Evolutionary conservation across 257 asterid genomes (phyloP), one percentile per base, ranked within the genome.

Genomic region (Penstemon newberryi): DNA sequence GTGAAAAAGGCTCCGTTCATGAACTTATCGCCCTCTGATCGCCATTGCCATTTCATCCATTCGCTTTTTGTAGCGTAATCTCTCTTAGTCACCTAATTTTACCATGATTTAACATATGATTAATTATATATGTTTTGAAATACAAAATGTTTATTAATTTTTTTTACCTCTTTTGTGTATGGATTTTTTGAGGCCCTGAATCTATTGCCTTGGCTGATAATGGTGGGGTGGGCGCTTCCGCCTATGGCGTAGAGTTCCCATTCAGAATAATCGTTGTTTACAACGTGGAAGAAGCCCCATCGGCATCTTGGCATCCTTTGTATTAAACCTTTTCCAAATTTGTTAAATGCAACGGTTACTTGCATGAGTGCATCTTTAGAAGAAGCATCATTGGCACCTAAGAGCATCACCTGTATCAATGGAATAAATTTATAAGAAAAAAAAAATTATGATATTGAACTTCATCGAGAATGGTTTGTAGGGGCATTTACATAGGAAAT

Each of bases 291-390:
- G 80, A 86, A 88, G 13, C 96, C 96, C 82, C 82, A 78, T 58
- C 96, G 63, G 73, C 93, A 86, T 79, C 96, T 81, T 3, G 97
- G 97, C 97, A 86, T 91, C 70, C 97, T 85, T 63, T 88, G 97
- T 5, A 85, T 70, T 87, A 87, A 73, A 12, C 92, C 89, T 69
- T 73, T 66, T 0, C 95, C 95, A 0, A 91, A 86, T 1, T 80
- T 76, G 71, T 91, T 91, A 77, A 88, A 91, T 19, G 90, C 97
- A 7, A 91, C 66, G 1, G 95, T 88, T 4, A 84, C 84, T 80
- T 91, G 97, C 96, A 91, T 88, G 62, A 86, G 75, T 36, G 66
- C 46, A 61, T 91, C 97, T 37, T 75, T 79, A 0, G 64, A 43
- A 33, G 72, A 12, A 41, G 36, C 56, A 70, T 90, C 97, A 40